phyloP scores from a whole-genome alignment of 163 green algal genomes.

The Scenedesmus sp. region DNA sequence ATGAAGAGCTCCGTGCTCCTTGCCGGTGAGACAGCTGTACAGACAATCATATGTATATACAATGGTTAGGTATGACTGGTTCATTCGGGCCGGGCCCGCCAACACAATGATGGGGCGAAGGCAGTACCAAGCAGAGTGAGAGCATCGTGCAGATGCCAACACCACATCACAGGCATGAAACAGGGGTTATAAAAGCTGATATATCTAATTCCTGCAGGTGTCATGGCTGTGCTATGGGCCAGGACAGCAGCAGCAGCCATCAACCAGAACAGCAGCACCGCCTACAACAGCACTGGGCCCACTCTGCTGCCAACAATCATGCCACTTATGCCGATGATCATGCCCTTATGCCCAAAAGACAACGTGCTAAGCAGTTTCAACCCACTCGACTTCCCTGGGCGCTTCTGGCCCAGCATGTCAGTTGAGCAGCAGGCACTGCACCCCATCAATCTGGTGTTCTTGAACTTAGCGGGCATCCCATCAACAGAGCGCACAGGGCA shows the following conservation, averaged over 20 bases:
- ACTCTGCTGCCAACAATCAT: conserved; percentile 6
- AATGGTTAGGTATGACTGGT: not conserved
- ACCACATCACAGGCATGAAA: not conserved
- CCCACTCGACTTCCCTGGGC: conserved; percentile 12
- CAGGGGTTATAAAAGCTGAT: not conserved
- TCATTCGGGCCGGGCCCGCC: too few relatives aligned
- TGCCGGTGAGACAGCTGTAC: not conserved
- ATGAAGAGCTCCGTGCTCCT: not conserved
- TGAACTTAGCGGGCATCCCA: conserved; percentile 37
- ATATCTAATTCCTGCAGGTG: not conserved
- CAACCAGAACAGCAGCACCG: conserved; percentile 3
- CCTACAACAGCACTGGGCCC: not conserved
- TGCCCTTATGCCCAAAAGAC: conserved; percentile 22
- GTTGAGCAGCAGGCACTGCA: conserved; percentile 43
- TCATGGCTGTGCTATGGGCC: not conserved
- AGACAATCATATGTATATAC: not conserved
- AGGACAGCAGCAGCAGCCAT: not conserved
- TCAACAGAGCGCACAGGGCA: not conserved
- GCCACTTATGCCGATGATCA: conserved; percentile 31
- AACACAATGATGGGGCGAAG: not conserved
- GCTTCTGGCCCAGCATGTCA: conserved; percentile 19
- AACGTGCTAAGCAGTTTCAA: conserved; percentile 20
- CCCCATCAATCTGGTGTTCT: conserved; percentile 46
- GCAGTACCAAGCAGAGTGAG: not conserved
- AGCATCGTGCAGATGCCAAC: not conserved